phyloP scores from a whole-genome alignment of 2,329 filamentous ascomycete genomes.

The Cytospora leucostoma region DNA sequence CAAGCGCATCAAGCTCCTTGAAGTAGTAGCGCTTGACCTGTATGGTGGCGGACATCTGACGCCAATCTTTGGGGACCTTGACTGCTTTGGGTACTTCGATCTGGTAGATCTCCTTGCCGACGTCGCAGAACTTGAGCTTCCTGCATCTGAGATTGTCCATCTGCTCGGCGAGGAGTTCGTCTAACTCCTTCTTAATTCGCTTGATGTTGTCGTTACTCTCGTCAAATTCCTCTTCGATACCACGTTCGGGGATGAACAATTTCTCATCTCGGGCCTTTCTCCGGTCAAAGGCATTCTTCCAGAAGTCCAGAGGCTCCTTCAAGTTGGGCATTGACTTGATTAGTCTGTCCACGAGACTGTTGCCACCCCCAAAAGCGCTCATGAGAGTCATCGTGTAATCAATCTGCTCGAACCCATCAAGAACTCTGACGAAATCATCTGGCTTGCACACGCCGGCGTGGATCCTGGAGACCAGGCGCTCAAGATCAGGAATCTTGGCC shows the following conservation, averaged over 20 bases:
- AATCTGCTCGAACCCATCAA: slow-evolving; percentile 97
- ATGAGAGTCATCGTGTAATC: slow-evolving; percentile 89
- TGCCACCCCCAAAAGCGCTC: slow-evolving; percentile 70
- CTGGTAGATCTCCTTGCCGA: slow-evolving; percentile 97
- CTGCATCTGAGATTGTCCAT: slow-evolving; percentile 74
- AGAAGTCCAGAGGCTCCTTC: slow-evolving; percentile 71
- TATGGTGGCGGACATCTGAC: slow-evolving; percentile 93
- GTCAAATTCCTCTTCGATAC: slow-evolving; percentile 92
- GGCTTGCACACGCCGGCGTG: slow-evolving; percentile 89
- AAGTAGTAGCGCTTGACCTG: slow-evolving; percentile 95
- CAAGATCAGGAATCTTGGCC: slow-evolving; percentile 89
- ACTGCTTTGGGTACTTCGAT: slow-evolving; percentile 83
- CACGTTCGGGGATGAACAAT: slow-evolving; percentile 79
- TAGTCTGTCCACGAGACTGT: slow-evolving; percentile 81
- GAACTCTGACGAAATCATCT: slow-evolving; percentile 88
- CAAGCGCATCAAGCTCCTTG: slow-evolving; percentile 75
- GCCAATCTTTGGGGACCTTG: slow-evolving; percentile 87
- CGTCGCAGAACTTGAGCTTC: slow-evolving; percentile 74
- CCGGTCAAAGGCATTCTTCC: slow-evolving; percentile 91
- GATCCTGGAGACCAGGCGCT: slow-evolving; percentile 89
- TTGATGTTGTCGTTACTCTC: slow-evolving; percentile 74
- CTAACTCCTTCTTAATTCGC: slow-evolving; percentile 72
- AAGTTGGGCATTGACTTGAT: slow-evolving; percentile 86
- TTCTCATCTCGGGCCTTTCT: slow-evolving; percentile 76
- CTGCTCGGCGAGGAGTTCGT: slow-evolving; percentile 69